phyloP scores from a whole-genome alignment of 31 red algal species.

The Endocladia muricata region DNA sequence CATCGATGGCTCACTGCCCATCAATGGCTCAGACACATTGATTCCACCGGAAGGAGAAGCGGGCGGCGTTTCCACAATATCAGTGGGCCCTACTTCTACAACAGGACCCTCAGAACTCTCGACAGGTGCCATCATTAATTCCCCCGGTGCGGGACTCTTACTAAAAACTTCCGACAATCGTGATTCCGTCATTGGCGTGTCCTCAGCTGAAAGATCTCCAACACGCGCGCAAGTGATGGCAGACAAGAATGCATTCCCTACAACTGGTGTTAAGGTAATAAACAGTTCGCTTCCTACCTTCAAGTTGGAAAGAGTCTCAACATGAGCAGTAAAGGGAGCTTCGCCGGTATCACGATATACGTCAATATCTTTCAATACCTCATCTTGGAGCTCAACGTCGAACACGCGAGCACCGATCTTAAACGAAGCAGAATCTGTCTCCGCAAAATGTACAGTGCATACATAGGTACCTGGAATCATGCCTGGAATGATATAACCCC shows the following conservation, averaged over 20 bases:
- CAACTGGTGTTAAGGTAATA: conserved; percentile 19
- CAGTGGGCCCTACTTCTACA: too few species aligned
- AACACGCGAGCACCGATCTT: conserved; percentile 40
- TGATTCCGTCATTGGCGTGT: too few species aligned
- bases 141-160: too few species aligned
- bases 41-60: too few species aligned
- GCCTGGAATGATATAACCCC: conserved; percentile 34
- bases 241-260: conserved; percentile 46
- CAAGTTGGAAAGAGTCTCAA: conserved; percentile 25
- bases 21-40: too few species aligned
- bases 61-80: too few species aligned
- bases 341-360: conserved; percentile 31
- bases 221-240: conserved; percentile 54
- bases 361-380: conserved; percentile 21
- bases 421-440: conserved; percentile 37
- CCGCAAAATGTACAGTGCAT: conserved; percentile 46
- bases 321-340: conserved; percentile 34
- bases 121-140: too few species aligned
- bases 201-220: too few species aligned
- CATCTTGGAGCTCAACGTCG: conserved; percentile 27
- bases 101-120: too few species aligned
- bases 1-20: too few species aligned
- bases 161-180: too few species aligned
- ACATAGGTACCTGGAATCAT: conserved; percentile 23
- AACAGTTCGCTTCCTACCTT: conserved; percentile 16